These are phyloP conservation scores for Imleria badia DNA, from an alignment of 768 basidiomycete species.

Conservation along the genomic window DNA sequence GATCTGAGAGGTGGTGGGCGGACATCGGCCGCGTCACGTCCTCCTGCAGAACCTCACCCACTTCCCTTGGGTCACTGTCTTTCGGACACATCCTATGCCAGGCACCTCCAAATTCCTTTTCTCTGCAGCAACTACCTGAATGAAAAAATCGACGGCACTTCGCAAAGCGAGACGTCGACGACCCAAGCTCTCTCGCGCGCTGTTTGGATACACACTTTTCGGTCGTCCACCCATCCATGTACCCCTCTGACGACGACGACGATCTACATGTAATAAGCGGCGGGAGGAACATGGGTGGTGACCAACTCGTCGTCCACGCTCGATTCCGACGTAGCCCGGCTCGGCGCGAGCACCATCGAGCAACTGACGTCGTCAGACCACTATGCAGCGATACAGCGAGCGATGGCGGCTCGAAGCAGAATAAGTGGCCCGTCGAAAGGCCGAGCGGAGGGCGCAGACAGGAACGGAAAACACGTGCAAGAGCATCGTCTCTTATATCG, in stretches of 20 bases:
- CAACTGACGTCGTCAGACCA: conserved; percentile 46
- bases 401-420: conserved; percentile 34
- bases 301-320: conserved; percentile 45
- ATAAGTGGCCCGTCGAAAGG: conserved; percentile 43
- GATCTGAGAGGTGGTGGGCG: too few species aligned
- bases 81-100: too few species aligned
- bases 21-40: too few species aligned
- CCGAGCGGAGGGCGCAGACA: conserved; percentile 47
- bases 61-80: too few species aligned
- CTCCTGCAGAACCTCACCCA: too few species aligned
- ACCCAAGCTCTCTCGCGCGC: conserved; percentile 42
- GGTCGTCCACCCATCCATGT: conserved; percentile 61
- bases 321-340: conserved; percentile 69
- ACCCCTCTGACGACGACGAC: conserved; percentile 58
- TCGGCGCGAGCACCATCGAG: conserved; percentile 58
- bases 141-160: too few species aligned
- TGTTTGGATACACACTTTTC: conserved; percentile 70
- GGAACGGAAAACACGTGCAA: conserved; percentile 46
- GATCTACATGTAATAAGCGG: conserved; percentile 17
- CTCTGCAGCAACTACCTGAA: too few species aligned
- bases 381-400: conserved; percentile 23
- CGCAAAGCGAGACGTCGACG: too few species aligned
- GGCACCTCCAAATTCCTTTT: too few species aligned
- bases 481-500: conserved; percentile 31
- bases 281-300: conserved; percentile 22